These are phyloP conservation scores for Populus hybrid DNA, from an alignment of 441 rosid genomes.

Conservation along the genomic window DNA sequence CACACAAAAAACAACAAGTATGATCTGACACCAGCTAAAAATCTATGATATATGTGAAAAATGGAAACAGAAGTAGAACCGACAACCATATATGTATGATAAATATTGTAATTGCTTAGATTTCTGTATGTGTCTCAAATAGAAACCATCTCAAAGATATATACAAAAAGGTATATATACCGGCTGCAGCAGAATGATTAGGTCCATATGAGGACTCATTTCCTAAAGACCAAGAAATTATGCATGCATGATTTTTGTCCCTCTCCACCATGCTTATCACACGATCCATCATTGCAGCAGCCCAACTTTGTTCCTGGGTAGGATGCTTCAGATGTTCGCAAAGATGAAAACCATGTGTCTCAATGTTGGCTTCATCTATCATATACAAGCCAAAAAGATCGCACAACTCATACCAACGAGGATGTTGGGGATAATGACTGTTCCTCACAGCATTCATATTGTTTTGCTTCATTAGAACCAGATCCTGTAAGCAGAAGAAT, in stretches of 20 bases:
- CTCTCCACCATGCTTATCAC: conserved; percentile 98
- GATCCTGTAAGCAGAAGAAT: conserved; percentile 57
- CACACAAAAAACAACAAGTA: neutral
- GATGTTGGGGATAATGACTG: conserved; percentile 99
- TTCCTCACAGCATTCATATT: conserved; percentile 96
- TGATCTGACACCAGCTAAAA: neutral
- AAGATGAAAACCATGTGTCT: conserved; percentile 90
- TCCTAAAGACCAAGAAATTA: conserved; percentile 93
- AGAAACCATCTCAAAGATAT: neutral
- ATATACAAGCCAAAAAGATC: conserved; percentile 96
- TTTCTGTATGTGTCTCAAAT: neutral
- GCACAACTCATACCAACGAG: conserved; percentile 97
- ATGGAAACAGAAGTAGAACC: neutral
- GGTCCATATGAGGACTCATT: conserved; percentile 97
- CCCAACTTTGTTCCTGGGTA: conserved; percentile 82
- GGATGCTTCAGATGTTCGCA: conserved; percentile 88
- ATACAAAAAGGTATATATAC: conserved; percentile 35
- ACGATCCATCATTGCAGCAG: conserved; percentile 92
- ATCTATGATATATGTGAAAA: neutral
- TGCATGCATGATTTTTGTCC: conserved; percentile 94
- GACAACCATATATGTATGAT: neutral
- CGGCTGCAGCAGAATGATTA: conserved; percentile 95
- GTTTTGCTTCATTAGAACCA: conserved; percentile 89
- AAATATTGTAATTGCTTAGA: neutral
- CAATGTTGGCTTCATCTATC: conserved; percentile 99